Evolutionary conservation across 2,329 filamentous ascomycete genomes (phyloP).

Genomic region (Cladosporium austrohemisphaericum): DNA sequence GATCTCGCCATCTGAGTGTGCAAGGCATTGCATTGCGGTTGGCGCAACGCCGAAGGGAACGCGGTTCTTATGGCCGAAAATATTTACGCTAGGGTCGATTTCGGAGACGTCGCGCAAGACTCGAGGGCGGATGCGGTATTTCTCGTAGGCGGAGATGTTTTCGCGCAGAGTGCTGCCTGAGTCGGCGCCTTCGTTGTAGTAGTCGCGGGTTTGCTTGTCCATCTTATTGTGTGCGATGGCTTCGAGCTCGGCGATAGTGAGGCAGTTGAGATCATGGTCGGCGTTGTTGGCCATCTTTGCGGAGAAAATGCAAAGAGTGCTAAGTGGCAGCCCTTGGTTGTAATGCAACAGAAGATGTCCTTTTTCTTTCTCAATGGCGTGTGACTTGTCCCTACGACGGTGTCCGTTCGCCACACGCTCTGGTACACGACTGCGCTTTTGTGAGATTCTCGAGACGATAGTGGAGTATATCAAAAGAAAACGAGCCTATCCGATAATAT

Average conservation of each 20-base stretch:
- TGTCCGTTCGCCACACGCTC: too few species aligned
- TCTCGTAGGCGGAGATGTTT: slow-evolving; percentile 51
- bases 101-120: slow-evolving; percentile 39
- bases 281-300: not conserved
- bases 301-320: too few species aligned
- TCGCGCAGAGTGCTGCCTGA: slow-evolving; percentile 40
- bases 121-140: slow-evolving; percentile 41
- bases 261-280: slow-evolving; percentile 39
- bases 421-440: too few species aligned
- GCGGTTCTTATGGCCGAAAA: slow-evolving; percentile 44
- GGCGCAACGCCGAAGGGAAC: slow-evolving; percentile 55
- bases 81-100: slow-evolving; percentile 40
- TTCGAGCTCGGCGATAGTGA: slow-evolving; percentile 42
- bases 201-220: slow-evolving; percentile 40
- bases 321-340: too few species aligned
- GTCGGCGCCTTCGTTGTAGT: slow-evolving; percentile 39
- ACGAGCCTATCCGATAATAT: too few species aligned
- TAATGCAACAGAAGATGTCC: too few species aligned
- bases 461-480: too few species aligned
- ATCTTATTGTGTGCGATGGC: slow-evolving; percentile 35
- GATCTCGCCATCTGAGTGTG: slow-evolving; percentile 51
- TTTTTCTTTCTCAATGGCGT: too few species aligned
- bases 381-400: too few species aligned
- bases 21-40: slow-evolving; percentile 51
- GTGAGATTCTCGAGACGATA: too few species aligned